phyloP scores from a whole-genome alignment of 352 stramenopile genomes.

The Chrysophaeum taylorii region DNA sequence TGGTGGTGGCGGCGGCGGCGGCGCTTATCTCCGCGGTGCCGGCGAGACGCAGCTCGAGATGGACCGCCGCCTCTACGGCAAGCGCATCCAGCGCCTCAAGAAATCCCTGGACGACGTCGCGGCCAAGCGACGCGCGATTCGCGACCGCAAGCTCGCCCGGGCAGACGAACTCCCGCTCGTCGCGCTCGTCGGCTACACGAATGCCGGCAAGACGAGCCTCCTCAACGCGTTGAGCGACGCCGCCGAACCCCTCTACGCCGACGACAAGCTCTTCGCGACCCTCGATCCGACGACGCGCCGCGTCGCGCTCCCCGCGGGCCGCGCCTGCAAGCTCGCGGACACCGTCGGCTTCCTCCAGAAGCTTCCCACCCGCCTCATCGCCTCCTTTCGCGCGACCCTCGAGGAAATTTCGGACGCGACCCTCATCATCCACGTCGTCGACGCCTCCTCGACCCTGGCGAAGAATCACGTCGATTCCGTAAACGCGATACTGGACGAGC shows the following conservation, averaged over 20 bases:
- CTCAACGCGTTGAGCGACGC: constrained; percentile 61
- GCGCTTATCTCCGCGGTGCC: constrained; percentile 45
- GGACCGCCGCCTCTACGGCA: constrained; percentile 58
- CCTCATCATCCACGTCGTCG: constrained; percentile 64
- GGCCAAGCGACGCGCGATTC: constrained; percentile 53
- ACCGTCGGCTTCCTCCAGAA: constrained; percentile 79
- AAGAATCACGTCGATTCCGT: constrained; percentile 8
- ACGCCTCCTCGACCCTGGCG: constrained; percentile 30
- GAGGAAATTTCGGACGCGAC: constrained; percentile 67
- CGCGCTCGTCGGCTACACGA: constrained; percentile 63
- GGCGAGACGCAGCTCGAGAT: constrained; percentile 68
- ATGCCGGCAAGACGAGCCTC: constrained; percentile 67
- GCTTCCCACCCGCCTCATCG: constrained; percentile 66
- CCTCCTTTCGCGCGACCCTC: constrained; percentile 67
- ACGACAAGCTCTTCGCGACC: constrained; percentile 71
- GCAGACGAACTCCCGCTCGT: constrained; percentile 44
- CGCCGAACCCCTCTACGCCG: constrained; percentile 31
- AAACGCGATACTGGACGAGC: constrained; percentile 18
- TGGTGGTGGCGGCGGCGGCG: constrained; percentile 42
- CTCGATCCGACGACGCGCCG: constrained; percentile 67
- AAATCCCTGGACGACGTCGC: constrained; percentile 58
- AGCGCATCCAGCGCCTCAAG: constrained; percentile 61
- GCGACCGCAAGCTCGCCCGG: constrained; percentile 32
- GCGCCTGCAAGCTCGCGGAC: constrained; percentile 65
- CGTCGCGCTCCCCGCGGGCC: constrained; percentile 54